Percentiles rank a stretch among this genome's conserved stretches.
Conservation (phyloP, 1,139 yeast genomes). For the Candida labiduridarum region DNA sequence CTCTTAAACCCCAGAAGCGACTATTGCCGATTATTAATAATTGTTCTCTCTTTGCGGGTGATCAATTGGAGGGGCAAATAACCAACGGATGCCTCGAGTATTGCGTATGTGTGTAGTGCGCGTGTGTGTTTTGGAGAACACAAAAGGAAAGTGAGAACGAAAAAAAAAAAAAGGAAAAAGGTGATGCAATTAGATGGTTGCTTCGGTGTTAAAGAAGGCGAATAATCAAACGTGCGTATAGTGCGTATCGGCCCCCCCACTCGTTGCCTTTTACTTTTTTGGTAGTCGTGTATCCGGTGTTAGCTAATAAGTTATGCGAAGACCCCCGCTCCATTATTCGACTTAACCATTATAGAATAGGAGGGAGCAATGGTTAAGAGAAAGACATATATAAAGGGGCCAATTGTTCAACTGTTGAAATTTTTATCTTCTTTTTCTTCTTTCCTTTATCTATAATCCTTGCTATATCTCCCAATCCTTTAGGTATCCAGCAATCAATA, state of each 20-base stretch:
- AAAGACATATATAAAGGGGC: background rate
- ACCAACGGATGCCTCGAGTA: no score
- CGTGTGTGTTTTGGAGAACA: no score
- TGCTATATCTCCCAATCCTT: background rate
- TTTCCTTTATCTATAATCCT: background rate
- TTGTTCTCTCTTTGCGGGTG: no score
- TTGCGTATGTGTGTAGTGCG: no score
- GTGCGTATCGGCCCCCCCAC: background rate
- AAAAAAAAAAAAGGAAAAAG: background rate
- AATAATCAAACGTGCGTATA: background rate
- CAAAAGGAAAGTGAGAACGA: background rate
- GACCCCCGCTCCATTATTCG: background rate
- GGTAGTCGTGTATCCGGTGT: background rate
- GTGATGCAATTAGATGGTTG: background rate
- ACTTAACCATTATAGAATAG: background rate
- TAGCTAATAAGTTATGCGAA: background rate
- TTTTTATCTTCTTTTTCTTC: background rate
- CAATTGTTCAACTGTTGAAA: background rate
- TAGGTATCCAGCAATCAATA: background rate
- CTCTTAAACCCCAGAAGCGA: no score
- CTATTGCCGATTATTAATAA: no score
- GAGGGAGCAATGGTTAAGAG: background rate
- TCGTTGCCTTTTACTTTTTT: background rate
- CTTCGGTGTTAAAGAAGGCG: background rate
- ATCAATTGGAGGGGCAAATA: no score